Evolutionary conservation across 495 filamentous ascomycete genomes (phyloP).

Genomic region (Aspergillus hancockii): DNA sequence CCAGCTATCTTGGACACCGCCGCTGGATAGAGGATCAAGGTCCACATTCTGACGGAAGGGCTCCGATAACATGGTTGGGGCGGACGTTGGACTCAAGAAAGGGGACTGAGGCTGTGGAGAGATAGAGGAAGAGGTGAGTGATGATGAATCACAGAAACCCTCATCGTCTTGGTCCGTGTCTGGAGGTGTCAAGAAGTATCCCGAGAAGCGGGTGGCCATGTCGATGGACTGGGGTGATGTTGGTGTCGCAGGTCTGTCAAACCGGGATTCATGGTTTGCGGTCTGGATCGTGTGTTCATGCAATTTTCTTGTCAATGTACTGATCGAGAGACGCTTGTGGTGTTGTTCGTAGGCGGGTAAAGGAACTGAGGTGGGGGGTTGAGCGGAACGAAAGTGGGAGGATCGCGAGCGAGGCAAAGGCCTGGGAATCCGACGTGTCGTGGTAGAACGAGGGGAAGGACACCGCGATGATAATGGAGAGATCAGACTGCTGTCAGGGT

Average conservation of each 20-base stretch:
- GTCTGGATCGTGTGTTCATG: slow-evolving; percentile 46
- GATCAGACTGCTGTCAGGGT: slow-evolving; percentile 36
- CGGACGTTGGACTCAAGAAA: slow-evolving; percentile 39
- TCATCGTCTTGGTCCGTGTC: slow-evolving; percentile 48
- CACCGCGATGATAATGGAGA: slow-evolving; percentile 50
- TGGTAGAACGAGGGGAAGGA: slow-evolving; percentile 43
- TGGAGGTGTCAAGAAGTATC: slow-evolving; percentile 44
- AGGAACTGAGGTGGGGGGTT: slow-evolving; percentile 47
- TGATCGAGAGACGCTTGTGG: slow-evolving; percentile 44
- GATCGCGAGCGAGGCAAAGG: slow-evolving; percentile 37
- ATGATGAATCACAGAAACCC: slow-evolving; percentile 28
- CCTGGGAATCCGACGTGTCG: slow-evolving; percentile 33
- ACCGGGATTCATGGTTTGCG: slow-evolving; percentile 13
- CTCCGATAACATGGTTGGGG: slow-evolving; percentile 21
- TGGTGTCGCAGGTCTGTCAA: slow-evolving; percentile 13
- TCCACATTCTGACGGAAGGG: slow-evolving; percentile 15
- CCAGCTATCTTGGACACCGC: slow-evolving; percentile 4
- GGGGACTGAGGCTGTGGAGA: slow-evolving; percentile 28
- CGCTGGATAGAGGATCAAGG: slow-evolving; percentile 5
- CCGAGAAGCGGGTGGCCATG: slow-evolving; percentile 22
- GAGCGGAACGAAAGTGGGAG: slow-evolving; percentile 37
- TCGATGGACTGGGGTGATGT: slow-evolving; percentile 18
- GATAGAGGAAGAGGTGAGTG: slow-evolving; percentile 25
- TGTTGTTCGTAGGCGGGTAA: slow-evolving; percentile 42
- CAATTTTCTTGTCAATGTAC: slow-evolving; percentile 45